phyloP scores from a whole-genome alignment of 148 eudicot species.

The Dianthus caryophyllus region DNA sequence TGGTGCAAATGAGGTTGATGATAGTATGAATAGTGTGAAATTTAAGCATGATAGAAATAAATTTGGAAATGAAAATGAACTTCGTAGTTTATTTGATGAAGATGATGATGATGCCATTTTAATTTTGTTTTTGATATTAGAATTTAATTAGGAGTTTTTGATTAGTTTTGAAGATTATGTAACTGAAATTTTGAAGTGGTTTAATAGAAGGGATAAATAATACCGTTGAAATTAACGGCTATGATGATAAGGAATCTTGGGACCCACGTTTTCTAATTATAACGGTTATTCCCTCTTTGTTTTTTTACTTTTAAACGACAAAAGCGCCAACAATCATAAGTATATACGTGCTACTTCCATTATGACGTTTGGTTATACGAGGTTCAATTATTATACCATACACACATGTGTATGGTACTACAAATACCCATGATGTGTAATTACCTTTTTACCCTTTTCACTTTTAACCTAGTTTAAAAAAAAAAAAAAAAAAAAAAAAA shows the following conservation, averaged over 20 bases:
- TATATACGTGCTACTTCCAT: no score
- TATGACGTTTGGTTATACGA: no score
- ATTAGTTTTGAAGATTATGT: background rate
- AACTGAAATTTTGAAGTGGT: background rate
- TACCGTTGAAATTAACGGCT: slow-evolving; percentile 14
- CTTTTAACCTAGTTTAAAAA: no score
- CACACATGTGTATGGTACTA: no score
- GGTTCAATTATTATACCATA: no score
- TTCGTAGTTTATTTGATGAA: slow-evolving; percentile 33
- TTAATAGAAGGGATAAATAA: slow-evolving; percentile 3
- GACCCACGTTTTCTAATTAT: no score
- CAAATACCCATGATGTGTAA: no score
- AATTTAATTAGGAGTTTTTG: background rate
- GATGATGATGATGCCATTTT: slow-evolving; percentile 38
- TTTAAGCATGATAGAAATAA: slow-evolving; percentile 47
- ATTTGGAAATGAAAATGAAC: slow-evolving; percentile 52
- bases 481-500: no score
- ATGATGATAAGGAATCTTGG: background rate
- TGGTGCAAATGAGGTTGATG: slow-evolving; percentile 54
- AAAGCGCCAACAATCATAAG: no score
- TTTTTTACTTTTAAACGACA: no score
- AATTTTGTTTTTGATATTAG: background rate
- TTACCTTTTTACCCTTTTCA: no score
- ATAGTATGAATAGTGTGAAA: slow-evolving; percentile 51
- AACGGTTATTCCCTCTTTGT: no score